Base-by-base conservation (phyloP, 2,329 filamentous ascomycete species). In the Phialocephala subalpina region DNA sequence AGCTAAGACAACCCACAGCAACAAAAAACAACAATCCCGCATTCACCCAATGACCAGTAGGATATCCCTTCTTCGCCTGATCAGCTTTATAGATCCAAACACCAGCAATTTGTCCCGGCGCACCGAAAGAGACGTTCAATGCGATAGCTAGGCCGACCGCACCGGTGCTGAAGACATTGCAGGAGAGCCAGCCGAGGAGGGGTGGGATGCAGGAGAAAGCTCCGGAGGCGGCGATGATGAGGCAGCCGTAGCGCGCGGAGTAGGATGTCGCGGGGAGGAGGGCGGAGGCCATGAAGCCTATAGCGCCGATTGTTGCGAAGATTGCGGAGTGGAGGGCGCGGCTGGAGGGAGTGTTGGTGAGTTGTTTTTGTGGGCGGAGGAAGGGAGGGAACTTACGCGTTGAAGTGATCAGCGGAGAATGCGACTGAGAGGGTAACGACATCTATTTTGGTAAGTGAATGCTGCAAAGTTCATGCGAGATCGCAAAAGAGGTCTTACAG, bases 31-130 rank as follows among this genome's bases (percentile, higher is more conserved):
- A 72, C 70, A 90, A 76, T 12, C 79, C 87, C 2, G 86, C 87
- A 74, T 91, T 90, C 4, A 83, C 84, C 86, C 87, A 91, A 74
- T 92, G 90, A 0, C 90, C 90, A 0, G 89, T 92, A 0, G 89
- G 89, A 74, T 91, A 92, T 0, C 90, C 90, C 11, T 71, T 78
- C 27, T 79, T 76, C n/a, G 83, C 84, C 76, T 93, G 88, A 12
- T 85, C 78, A 0, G 85, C 81, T 73, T 90, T 90, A 78, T 92
- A 92, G 67, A 92, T 92, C 89, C 89, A 93, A 0, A 92, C 88
- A 0, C 90, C 90, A 0, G 87, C 85, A 49, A 93, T 92, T 76
- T 92, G 90, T 0, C 90, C 90, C 0, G 90, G 82, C 0, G 89
- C 90, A 0, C 89, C 90, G 58, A 91, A 83, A 1, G 86, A 88